Evolutionary conservation across 129 eudicot genomes (phyloP).

Genomic region (Saposhnikovia divaricata): DNA sequence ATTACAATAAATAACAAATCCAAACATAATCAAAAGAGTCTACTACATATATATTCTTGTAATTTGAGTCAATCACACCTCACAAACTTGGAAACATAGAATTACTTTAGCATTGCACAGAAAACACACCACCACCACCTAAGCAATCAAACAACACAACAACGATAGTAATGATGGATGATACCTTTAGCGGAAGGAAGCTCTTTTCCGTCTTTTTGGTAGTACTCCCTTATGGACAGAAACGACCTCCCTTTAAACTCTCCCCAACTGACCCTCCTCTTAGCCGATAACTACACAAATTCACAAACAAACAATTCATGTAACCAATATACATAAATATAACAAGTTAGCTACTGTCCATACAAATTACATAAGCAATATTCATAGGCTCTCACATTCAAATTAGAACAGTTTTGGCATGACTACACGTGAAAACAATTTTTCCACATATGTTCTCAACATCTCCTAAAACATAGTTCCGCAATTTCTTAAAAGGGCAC

Average conservation of each 20-base stretch:
- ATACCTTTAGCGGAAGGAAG: conserved; percentile 89
- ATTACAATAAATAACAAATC: background rate
- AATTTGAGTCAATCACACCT: background rate
- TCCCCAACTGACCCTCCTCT: conserved; percentile 74
- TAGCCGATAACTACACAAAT: conserved; percentile 49
- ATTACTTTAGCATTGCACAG: background rate
- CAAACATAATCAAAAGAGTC: background rate
- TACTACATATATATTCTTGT: background rate
- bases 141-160: background rate
- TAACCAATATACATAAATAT: background rate
- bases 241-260: conserved; percentile 73
- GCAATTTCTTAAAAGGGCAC: background rate
- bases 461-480: no score
- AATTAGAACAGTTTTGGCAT: background rate
- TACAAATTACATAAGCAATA: background rate
- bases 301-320: conserved; percentile 4
- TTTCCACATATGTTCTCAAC: background rate
- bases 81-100: background rate
- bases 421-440: background rate
- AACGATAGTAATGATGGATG: background rate
- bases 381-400: background rate
- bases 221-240: conserved; percentile 93
- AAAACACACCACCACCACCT: background rate
- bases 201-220: conserved; percentile 70
- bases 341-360: background rate